A percentile compares a stretch with the other conserved stretches of the same genome.
Evolutionary conservation across 495 filamentous ascomycete genomes (phyloP).

Genomic region (Annulohypoxylon stygium): DNA sequence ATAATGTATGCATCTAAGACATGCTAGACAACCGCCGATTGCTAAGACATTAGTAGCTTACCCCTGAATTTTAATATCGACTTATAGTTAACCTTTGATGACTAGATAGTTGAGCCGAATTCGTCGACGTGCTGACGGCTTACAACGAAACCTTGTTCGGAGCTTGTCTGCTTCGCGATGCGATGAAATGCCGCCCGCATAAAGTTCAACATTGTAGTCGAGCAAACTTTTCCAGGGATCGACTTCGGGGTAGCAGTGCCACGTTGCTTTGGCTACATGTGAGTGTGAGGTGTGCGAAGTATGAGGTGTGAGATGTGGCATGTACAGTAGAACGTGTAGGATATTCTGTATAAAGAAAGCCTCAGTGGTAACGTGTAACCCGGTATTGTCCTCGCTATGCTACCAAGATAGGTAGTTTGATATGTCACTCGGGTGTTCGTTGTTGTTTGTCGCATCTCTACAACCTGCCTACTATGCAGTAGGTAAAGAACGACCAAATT

Average conservation of each 20-base stretch:
- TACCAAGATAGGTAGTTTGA: neutral
- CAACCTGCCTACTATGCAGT: neutral
- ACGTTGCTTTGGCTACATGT: slow-evolving; percentile 20
- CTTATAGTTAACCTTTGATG: slow-evolving; percentile 9
- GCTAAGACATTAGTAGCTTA: slow-evolving; percentile 15
- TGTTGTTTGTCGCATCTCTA: slow-evolving; percentile 29
- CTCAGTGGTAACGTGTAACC: slow-evolving; percentile 12
- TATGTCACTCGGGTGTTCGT: slow-evolving; percentile 13
- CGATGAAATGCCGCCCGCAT: slow-evolving; percentile 34
- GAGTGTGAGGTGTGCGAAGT: neutral
- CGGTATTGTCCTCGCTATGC: neutral
- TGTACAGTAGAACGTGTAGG: neutral
- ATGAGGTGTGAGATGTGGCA: slow-evolving; percentile 1
- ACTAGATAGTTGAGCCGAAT: slow-evolving; percentile 7
- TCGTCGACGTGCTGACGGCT: slow-evolving; percentile 1
- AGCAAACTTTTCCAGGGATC: slow-evolving; percentile 34
- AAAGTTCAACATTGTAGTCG: slow-evolving; percentile 16
- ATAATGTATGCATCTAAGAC: slow-evolving; percentile 18
- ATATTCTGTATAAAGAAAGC: neutral
- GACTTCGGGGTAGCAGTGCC: slow-evolving; percentile 14
- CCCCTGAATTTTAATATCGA: slow-evolving; percentile 24
- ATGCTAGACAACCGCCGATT: neutral
- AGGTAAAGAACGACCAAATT: slow-evolving; percentile 31
- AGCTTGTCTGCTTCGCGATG: slow-evolving; percentile 36
- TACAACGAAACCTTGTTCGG: slow-evolving; percentile 6